Evolutionary conservation across 2,329 filamentous ascomycete genomes (phyloP).

Genomic region (Nannizziopsis barbatae): DNA sequence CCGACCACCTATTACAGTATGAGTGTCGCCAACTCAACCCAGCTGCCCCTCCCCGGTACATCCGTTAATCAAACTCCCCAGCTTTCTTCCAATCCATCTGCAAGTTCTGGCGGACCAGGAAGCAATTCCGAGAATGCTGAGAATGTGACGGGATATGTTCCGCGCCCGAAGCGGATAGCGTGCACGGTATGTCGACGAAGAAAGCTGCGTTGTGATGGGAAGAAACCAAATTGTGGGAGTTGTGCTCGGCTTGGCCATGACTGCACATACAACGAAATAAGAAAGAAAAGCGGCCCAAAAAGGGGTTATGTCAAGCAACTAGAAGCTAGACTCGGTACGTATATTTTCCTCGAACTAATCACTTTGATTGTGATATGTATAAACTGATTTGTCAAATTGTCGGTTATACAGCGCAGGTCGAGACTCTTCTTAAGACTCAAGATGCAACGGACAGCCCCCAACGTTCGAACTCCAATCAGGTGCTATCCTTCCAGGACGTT

Average conservation of each 20-base stretch:
- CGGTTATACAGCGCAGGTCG: conserved; percentile 63
- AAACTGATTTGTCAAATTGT: neutral
- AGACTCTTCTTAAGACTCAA: conserved; percentile 76
- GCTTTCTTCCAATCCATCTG: too few relatives aligned
- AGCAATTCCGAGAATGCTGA: conserved; percentile 22
- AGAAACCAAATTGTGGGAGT: conserved; percentile 74
- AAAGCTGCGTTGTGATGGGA: conserved; percentile 82
- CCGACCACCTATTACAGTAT: neutral
- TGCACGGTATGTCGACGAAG: conserved; percentile 89
- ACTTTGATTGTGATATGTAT: conserved; percentile 6
- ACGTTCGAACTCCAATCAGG: neutral
- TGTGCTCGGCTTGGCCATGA: conserved; percentile 77
- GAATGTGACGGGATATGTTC: conserved; percentile 47
- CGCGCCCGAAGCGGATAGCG: conserved; percentile 83
- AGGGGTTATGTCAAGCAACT: conserved; percentile 88
- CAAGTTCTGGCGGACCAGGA: neutral
- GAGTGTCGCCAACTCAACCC: neutral
- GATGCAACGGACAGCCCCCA: conserved; percentile 36
- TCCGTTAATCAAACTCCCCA: too few relatives aligned
- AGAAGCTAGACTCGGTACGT: conserved; percentile 83
- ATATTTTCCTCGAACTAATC: conserved; percentile 14
- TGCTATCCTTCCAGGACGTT: neutral
- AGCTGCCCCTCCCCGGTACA: neutral
- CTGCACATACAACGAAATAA: conserved; percentile 82
- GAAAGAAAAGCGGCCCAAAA: conserved; percentile 90